phyloP scores from a whole-genome alignment of 176 grass and related monocot genomes.

The Elaeis guineensis region DNA sequence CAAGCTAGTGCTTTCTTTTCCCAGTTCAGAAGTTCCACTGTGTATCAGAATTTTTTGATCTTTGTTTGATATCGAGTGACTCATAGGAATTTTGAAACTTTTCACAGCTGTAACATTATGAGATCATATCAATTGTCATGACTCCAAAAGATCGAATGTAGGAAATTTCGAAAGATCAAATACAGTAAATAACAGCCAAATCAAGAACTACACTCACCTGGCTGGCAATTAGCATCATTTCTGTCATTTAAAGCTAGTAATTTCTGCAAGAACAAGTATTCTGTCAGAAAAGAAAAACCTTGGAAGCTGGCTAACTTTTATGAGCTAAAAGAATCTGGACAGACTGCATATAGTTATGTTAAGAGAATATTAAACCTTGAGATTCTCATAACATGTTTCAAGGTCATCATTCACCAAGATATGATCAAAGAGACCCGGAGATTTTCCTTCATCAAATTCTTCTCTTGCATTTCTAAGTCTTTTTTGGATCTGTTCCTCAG shows the following conservation, averaged over 20 bases:
- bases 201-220: conserved; percentile 16
- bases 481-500: conserved; percentile 84
- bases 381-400: conserved; percentile 78
- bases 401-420: conserved; percentile 82
- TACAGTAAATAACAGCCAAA: neutral
- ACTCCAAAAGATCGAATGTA: conserved; percentile 4
- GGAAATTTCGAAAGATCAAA: neutral
- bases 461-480: conserved; percentile 69
- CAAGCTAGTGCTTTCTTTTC: conserved; percentile 36
- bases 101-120: conserved; percentile 17
- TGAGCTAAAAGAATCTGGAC: too few species aligned
- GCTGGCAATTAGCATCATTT: conserved; percentile 23
- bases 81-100: conserved; percentile 20
- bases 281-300: neutral
- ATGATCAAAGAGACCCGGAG: conserved; percentile 64
- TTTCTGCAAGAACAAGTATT: conserved; percentile 45
- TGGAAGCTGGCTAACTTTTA: too few species aligned
- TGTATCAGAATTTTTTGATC: conserved; percentile 48
- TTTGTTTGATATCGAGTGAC: conserved; percentile 27
- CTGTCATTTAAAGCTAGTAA: conserved; percentile 56
- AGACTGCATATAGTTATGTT: neutral
- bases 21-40: conserved; percentile 31
- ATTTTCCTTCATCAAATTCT: conserved; percentile 73
- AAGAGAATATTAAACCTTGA: conserved; percentile 53
- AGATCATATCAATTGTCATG: neutral